These are phyloP conservation scores for Candida freyschussii DNA, from an alignment of 1,139 yeast genomes.

Conservation along the genomic window DNA sequence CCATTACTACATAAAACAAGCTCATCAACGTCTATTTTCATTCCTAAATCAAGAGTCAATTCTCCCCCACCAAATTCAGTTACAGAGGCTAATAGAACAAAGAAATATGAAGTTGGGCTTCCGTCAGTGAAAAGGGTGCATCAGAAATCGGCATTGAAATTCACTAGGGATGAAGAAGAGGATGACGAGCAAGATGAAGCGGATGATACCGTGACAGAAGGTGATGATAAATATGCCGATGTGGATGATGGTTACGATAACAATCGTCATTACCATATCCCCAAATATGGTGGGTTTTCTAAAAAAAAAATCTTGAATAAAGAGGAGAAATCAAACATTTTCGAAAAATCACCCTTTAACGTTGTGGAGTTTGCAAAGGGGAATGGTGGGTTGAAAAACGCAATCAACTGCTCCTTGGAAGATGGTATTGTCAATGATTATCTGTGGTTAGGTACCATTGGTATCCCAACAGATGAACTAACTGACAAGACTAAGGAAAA, in stretches of 20 bases:
- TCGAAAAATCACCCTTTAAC: slow-evolving; percentile 73
- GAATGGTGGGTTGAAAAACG: slow-evolving; percentile 84
- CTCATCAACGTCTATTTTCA: slow-evolving; percentile 17
- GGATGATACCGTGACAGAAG: slow-evolving; percentile 2
- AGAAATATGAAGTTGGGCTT: slow-evolving; percentile 10
- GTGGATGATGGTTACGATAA: slow-evolving; percentile 24
- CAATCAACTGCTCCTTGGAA: slow-evolving; percentile 58
- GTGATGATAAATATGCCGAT: slow-evolving; percentile 10
- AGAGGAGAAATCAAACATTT: slow-evolving; percentile 46
- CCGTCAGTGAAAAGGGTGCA: slow-evolving; percentile 17
- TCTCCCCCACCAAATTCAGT: slow-evolving; percentile 16
- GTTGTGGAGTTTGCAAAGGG: slow-evolving; percentile 70
- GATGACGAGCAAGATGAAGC: slow-evolving; percentile 8
- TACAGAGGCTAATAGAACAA: slow-evolving; percentile 7
- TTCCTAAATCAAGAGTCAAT: slow-evolving; percentile 24
- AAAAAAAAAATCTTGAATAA: slow-evolving; percentile 40
- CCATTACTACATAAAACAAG: slow-evolving; percentile 2
- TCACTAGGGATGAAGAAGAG: slow-evolving; percentile 11
- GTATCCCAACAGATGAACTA: slow-evolving; percentile 85
- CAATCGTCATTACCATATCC: slow-evolving; percentile 32
- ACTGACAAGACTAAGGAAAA: slow-evolving; percentile 49
- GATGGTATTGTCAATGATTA: slow-evolving; percentile 36
- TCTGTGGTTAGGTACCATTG: slow-evolving; percentile 84
- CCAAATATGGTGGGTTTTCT: slow-evolving; percentile 78
- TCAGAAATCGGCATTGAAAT: slow-evolving; percentile 16